phyloP scores from a whole-genome alignment of 768 basidiomycete genomes.

The Mycena latifolia region DNA sequence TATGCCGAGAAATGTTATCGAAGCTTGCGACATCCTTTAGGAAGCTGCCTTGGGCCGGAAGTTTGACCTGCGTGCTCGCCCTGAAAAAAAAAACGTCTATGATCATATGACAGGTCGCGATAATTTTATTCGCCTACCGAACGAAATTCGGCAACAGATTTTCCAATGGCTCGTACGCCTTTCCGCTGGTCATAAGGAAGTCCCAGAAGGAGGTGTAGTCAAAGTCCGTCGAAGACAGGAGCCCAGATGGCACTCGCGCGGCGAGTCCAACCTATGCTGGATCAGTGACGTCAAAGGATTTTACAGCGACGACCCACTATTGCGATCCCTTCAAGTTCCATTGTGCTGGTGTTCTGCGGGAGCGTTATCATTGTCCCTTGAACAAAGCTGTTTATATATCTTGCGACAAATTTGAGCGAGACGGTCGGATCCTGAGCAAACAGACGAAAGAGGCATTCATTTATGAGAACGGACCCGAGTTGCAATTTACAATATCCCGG shows the following conservation, averaged over 20 bases:
- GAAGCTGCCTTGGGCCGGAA: neutral
- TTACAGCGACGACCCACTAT: neutral
- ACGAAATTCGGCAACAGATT: neutral
- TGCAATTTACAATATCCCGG: slow-evolving; percentile 14
- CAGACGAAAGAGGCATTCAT: neutral
- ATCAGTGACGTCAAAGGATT: neutral
- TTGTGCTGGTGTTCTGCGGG: neutral
- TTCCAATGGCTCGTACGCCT: slow-evolving; percentile 2
- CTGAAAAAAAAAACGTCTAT: neutral
- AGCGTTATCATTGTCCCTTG: slow-evolving; percentile 20
- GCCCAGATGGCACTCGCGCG: slow-evolving; percentile 6
- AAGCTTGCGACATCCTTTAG: slow-evolving; percentile 7
- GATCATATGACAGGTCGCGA: neutral
- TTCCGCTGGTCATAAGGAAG: neutral
- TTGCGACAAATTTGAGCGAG: slow-evolving; percentile 27
- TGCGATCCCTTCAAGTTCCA: slow-evolving; percentile 3
- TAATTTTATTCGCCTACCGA: neutral
- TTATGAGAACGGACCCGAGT: slow-evolving; percentile 2
- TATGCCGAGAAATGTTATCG: slow-evolving; percentile 13
- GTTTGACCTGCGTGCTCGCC: neutral
- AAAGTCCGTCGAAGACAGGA: neutral
- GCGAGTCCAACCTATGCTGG: slow-evolving; percentile 12
- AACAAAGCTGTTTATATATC: slow-evolving; percentile 25
- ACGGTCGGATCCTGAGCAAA: slow-evolving; percentile 20
- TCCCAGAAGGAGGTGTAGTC: slow-evolving; percentile 17